Conservation (phyloP, 2,329 filamentous ascomycete genomes). For the Pseudocercospora musae region DNA sequence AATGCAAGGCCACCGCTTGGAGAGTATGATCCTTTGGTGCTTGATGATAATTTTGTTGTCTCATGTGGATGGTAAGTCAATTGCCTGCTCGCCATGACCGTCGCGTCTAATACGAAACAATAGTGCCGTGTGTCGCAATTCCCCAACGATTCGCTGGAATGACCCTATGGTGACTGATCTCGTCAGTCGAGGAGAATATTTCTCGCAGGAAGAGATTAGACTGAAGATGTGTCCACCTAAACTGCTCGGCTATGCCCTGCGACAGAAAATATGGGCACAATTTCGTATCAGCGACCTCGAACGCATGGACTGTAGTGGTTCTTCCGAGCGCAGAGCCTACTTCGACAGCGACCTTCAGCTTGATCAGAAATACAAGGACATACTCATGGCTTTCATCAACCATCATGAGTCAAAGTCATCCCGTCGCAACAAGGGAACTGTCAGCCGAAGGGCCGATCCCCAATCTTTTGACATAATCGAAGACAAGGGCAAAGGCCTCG, state of each 20-base stretch:
- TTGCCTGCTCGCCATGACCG: too few relatives aligned
- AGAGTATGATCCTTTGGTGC: not conserved
- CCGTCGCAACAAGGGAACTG: not conserved
- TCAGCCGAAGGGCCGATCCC: not conserved
- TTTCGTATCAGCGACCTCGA: not conserved
- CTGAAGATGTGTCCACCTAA: constrained; percentile 5
- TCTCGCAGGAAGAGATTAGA: not conserved
- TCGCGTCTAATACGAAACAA: not conserved
- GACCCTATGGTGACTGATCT: too few relatives aligned
- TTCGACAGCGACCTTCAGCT: constrained; percentile 11
- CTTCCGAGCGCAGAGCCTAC: not conserved
- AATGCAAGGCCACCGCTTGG: too few relatives aligned
- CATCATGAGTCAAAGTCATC: not conserved
- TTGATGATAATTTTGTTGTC: too few relatives aligned
- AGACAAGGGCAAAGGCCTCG: constrained; percentile 28
- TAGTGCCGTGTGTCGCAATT: not conserved
- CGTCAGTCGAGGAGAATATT: not conserved
- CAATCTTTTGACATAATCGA: constrained; percentile 10
- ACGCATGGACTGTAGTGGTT: not conserved
- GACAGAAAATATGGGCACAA: constrained; percentile 9
- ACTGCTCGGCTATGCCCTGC: constrained; percentile 6
- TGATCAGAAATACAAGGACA: not conserved
- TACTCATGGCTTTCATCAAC: constrained; percentile 1
- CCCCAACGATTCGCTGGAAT: not conserved
- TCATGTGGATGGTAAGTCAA: too few relatives aligned